Conservation (phyloP, 176 grass and related monocot species). For the Juncus inflexus region DNA sequence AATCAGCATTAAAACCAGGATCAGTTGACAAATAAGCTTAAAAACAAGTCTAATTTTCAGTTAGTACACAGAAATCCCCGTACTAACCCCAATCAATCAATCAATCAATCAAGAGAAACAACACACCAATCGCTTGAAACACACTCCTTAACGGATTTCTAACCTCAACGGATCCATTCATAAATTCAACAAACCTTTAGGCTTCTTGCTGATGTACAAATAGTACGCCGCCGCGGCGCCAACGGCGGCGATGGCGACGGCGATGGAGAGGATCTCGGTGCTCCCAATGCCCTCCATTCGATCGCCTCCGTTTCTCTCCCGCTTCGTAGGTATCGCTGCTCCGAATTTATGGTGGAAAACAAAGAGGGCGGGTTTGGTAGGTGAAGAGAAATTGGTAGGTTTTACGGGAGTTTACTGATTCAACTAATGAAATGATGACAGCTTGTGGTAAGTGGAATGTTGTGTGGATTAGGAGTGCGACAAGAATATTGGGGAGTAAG, state of each 20-base stretch:
- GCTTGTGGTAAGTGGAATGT: background rate
- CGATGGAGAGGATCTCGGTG: slow-evolving; percentile 44
- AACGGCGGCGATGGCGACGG: slow-evolving; percentile 59
- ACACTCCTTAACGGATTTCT: background rate
- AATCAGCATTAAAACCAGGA: too few relatives aligned
- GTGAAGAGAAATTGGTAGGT: slow-evolving; percentile 13
- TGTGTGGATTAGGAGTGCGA: too few relatives aligned
- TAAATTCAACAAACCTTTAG: slow-evolving; percentile 45
- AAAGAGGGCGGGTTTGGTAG: background rate
- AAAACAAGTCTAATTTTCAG: background rate
- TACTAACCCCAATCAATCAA: background rate
- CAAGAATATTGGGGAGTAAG: too few relatives aligned
- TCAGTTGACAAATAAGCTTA: too few relatives aligned
- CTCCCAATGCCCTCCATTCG: slow-evolving; percentile 48
- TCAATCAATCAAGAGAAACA: background rate
- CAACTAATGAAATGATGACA: background rate
- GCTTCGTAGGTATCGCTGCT: background rate
- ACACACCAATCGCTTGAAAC: background rate
- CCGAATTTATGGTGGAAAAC: slow-evolving; percentile 6
- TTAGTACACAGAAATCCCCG: background rate
- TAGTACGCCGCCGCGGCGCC: slow-evolving; percentile 52
- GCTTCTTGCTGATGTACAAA: slow-evolving; percentile 61
- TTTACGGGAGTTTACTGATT: slow-evolving; percentile 2
- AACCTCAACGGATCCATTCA: background rate
- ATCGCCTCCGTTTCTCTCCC: slow-evolving; percentile 4